A percentile compares a stretch with the other conserved stretches of the same genome.
Conservation (phyloP, 2,329 filamentous ascomycete genomes). For the Elsinoe necatrix region DNA sequence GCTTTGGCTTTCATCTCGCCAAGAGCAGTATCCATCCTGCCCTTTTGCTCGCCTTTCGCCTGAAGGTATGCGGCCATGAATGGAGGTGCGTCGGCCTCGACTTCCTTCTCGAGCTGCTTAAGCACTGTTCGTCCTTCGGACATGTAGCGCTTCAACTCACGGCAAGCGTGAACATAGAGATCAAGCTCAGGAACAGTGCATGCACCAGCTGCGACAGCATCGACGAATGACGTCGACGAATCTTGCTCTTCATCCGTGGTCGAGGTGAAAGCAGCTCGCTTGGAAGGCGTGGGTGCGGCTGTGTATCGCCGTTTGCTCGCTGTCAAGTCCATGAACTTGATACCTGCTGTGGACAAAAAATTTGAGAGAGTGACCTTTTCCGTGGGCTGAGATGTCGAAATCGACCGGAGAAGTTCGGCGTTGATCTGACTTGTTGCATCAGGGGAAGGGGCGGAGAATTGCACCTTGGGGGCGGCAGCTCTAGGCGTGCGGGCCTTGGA, state of each 20-base stretch:
- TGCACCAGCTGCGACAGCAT: conserved; percentile 77
- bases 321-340: conserved; percentile 97
- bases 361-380: conserved; percentile 62
- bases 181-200: conserved; percentile 91
- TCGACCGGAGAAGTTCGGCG: neutral
- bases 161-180: conserved; percentile 87
- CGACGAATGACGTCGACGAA: conserved; percentile 47
- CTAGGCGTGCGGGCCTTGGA: conserved; percentile 35
- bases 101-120: conserved; percentile 81
- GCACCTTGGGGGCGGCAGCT: conserved; percentile 31
- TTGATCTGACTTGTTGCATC: conserved; percentile 18
- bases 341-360: conserved; percentile 90
- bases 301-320: conserved; percentile 90
- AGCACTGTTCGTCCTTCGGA: conserved; percentile 85
- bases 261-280: conserved; percentile 15
- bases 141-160: conserved; percentile 94
- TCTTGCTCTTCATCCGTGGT: conserved; percentile 22
- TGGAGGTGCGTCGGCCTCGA: conserved; percentile 79
- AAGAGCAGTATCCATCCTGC: conserved; percentile 91
- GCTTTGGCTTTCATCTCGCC: conserved; percentile 95
- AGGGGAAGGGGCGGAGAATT: conserved; percentile 21
- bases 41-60: conserved; percentile 71
- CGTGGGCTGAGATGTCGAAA: conserved; percentile 16
- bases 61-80: conserved; percentile 87
- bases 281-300: conserved; percentile 46